Conservation (phyloP, 1,284 basidiomycete genomes). For the Macrocystidia cucumis region DNA sequence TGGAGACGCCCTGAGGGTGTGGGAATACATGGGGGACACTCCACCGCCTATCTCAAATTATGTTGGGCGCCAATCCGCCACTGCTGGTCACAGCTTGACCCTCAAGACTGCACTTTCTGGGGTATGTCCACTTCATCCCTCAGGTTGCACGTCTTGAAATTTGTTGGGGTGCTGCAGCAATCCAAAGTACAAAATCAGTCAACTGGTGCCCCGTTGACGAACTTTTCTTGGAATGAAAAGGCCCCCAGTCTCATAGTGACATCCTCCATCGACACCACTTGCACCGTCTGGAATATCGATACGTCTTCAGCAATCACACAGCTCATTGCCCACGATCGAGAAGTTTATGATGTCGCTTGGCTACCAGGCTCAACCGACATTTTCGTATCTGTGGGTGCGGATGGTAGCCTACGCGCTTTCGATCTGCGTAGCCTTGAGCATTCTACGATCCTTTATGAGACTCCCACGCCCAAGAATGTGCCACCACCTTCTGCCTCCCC, state of each 20-base stretch:
- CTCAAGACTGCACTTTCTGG: slow-evolving; percentile 74
- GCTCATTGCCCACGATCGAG: slow-evolving; percentile 95
- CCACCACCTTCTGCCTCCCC: slow-evolving; percentile 49
- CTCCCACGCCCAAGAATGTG: slow-evolving; percentile 68
- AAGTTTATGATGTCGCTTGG: slow-evolving; percentile 98
- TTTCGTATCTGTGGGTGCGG: slow-evolving; percentile 97
- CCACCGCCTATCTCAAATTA: slow-evolving; percentile 52
- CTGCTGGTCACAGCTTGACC: slow-evolving; percentile 50
- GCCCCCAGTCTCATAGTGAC: slow-evolving; percentile 86
- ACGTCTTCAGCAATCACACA: slow-evolving; percentile 95
- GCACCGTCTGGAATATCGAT: slow-evolving; percentile 97
- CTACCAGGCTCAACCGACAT: slow-evolving; percentile 97
- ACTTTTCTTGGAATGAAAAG: slow-evolving; percentile 94
- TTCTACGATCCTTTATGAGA: slow-evolving; percentile 98
- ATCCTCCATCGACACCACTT: slow-evolving; percentile 94
- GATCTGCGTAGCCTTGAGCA: slow-evolving; percentile 95
- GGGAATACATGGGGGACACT: slow-evolving; percentile 71
- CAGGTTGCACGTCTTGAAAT: slow-evolving; percentile 3
- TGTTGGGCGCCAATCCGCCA: slow-evolving; percentile 57
- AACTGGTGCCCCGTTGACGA: slow-evolving; percentile 84
- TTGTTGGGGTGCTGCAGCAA: slow-evolving; percentile 38
- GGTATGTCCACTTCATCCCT: slow-evolving; percentile 41
- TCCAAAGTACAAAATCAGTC: slow-evolving; percentile 82
- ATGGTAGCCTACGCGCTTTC: slow-evolving; percentile 94
- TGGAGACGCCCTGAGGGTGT: slow-evolving; percentile 83